Percentiles rank a stretch among this genome's conserved stretches.
Conservation (phyloP, 2,329 filamentous ascomycete species). For the Diplodia mutila region DNA sequence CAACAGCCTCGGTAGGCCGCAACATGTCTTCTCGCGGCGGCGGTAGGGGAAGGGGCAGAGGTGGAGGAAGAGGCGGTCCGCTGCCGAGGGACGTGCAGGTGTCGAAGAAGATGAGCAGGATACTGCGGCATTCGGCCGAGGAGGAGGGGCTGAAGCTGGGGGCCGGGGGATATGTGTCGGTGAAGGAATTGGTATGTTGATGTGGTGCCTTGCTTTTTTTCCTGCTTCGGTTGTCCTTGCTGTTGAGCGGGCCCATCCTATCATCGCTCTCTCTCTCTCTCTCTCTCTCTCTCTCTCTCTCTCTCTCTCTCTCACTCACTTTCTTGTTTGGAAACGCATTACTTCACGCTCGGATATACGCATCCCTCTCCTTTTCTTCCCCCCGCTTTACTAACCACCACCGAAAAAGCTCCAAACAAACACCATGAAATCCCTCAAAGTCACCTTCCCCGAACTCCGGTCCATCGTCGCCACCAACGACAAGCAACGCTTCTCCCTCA, state of each 20-base stretch:
- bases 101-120: constrained; percentile 55
- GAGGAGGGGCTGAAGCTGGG: constrained; percentile 63
- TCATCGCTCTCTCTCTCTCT: no score
- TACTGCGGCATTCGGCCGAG: constrained; percentile 65
- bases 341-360: no score
- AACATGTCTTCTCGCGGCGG: background rate
- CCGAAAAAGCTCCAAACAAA: constrained; percentile 53
- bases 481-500: constrained; percentile 88
- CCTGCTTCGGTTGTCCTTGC: no score
- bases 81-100: constrained; percentile 50
- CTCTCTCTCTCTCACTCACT: no score
- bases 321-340: no score
- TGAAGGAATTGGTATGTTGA: constrained; percentile 34
- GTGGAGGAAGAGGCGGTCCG: constrained; percentile 15
- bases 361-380: no score
- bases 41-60: background rate
- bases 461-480: constrained; percentile 74
- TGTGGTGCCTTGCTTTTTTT: no score
- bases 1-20: no score
- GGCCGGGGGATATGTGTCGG: constrained; percentile 63
- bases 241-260: no score
- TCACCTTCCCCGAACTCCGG: constrained; percentile 75
- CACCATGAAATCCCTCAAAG: constrained; percentile 68
- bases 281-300: no score
- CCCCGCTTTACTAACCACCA: no score